These are phyloP conservation scores for Eimeria tenella DNA, from an alignment of 169 alveolate genomes.

Conservation along the genomic window DNA sequence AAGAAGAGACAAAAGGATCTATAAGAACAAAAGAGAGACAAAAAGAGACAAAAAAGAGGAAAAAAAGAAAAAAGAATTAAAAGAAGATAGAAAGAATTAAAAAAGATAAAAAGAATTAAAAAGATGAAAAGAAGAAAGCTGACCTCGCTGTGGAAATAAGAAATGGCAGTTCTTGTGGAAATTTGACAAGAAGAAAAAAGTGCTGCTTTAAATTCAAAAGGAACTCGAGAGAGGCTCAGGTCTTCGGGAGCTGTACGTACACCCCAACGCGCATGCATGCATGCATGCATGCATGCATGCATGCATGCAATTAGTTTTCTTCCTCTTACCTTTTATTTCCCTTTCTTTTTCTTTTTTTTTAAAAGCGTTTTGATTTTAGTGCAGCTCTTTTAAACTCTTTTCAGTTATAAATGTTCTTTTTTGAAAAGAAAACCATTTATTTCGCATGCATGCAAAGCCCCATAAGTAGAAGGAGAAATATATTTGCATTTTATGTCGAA, in stretches of 20 bases:
- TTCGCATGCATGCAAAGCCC: no score
- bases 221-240: constrained; percentile 41
- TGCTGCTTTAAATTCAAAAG: constrained; percentile 60
- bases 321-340: no score
- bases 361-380: no score
- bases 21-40: neutral
- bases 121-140: neutral
- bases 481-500: no score
- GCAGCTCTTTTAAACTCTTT: no score
- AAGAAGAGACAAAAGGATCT: neutral
- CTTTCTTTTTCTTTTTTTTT: no score
- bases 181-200: constrained; percentile 63
- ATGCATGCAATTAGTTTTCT: no score
- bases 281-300: no score
- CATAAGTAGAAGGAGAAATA: no score
- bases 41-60: neutral
- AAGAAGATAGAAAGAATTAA: neutral
- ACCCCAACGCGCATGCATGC: neutral
- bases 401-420: no score
- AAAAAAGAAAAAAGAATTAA: neutral
- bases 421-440: no score
- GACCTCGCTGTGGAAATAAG: constrained; percentile 57
- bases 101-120: neutral
- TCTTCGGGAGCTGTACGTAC: constrained; percentile 26
- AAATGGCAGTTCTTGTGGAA: constrained; percentile 35